A percentile compares a stretch with the other conserved stretches of the same genome.
Conservation (phyloP, 768 basidiomycete species). For the Tricholoma furcatifolium region DNA sequence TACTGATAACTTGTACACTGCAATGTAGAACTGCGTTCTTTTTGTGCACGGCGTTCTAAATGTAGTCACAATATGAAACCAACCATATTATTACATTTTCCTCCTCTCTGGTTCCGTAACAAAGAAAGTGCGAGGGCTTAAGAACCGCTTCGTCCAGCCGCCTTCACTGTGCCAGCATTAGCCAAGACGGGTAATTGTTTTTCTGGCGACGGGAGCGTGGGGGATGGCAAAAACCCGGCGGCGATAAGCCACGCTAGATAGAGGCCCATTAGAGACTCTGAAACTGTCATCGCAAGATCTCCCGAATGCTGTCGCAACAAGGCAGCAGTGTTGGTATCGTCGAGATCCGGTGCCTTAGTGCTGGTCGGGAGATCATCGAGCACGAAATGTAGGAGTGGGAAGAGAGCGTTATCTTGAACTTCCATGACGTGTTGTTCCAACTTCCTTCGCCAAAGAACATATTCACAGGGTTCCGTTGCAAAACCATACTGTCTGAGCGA, state of each 20-base stretch:
- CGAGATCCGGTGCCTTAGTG: slow-evolving; percentile 89
- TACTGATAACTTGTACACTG: not conserved
- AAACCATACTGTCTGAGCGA: slow-evolving; percentile 81
- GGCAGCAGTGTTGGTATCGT: slow-evolving; percentile 79
- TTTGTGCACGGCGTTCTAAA: not conserved
- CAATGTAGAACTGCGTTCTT: not conserved
- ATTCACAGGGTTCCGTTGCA: slow-evolving; percentile 75
- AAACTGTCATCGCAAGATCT: slow-evolving; percentile 57
- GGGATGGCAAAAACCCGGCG: slow-evolving; percentile 74
- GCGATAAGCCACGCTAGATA: slow-evolving; percentile 93
- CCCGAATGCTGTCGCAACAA: slow-evolving; percentile 48
- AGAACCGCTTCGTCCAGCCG: slow-evolving; percentile 67
- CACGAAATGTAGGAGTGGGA: slow-evolving; percentile 96
- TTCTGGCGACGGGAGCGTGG: slow-evolving; percentile 35
- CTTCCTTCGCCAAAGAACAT: slow-evolving; percentile 86
- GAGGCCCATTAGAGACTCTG: slow-evolving; percentile 72
- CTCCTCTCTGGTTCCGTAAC: not conserved
- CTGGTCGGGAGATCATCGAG: slow-evolving; percentile 96
- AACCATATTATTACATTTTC: slow-evolving; percentile 9
- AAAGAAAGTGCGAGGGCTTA: slow-evolving; percentile 20
- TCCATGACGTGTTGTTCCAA: slow-evolving; percentile 96
- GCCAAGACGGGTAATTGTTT: slow-evolving; percentile 51
- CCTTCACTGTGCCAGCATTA: slow-evolving; percentile 44
- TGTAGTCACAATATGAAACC: not conserved
- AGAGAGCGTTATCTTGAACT: slow-evolving; percentile 93